A percentile compares a stretch with the other conserved stretches of the same genome.
phyloP scores from a whole-genome alignment of 225 moss, liverwort and hornwort genomes.

The Thuidium tamariscinum region DNA sequence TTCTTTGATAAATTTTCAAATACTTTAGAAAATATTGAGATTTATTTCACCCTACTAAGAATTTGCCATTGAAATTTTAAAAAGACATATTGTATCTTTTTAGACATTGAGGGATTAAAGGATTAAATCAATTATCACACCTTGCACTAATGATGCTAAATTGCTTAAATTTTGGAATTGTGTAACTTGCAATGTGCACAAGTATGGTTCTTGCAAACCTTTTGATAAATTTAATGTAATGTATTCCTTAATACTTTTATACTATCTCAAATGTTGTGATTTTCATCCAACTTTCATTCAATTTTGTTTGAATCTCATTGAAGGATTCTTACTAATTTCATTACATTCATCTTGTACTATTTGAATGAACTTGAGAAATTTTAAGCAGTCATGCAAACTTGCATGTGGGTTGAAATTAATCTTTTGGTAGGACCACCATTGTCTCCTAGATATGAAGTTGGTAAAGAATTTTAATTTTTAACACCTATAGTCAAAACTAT shows the following conservation, averaged over 20 bases:
- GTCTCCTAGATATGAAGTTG: not conserved
- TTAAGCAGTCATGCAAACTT: not conserved
- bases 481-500: not conserved
- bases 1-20: no score
- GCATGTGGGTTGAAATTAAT: not conserved
- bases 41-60: no score
- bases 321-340: not conserved
- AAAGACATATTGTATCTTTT: no score
- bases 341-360: not conserved
- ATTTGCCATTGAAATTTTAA: no score
- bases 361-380: not conserved
- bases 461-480: not conserved
- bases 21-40: no score
- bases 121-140: not conserved
- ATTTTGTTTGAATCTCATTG: not conserved
- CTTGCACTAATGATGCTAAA: accelerated
- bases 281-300: not conserved
- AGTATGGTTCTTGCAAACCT: not conserved
- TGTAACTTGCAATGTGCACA: not conserved
- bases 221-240: not conserved
- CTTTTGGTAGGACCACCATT: not conserved
- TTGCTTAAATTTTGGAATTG: not conserved
- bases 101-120: no score
- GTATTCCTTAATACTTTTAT: not conserved
- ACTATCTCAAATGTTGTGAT: not conserved